Base-by-base conservation (phyloP, 83 land plant genomes). In the Diphasiastrum complanatum region DNA sequence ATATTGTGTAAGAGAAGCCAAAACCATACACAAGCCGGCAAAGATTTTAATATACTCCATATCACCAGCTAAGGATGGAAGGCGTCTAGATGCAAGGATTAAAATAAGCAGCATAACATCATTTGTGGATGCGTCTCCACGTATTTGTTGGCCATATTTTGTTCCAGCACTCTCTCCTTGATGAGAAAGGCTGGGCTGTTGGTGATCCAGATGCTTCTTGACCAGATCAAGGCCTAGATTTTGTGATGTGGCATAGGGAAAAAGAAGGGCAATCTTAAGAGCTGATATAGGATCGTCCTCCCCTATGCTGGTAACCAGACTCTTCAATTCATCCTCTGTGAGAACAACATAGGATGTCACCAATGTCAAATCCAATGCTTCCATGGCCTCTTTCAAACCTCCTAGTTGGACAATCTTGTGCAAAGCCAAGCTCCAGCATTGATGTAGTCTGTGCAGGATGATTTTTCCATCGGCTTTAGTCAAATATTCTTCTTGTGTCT, bases 201-300 rank as follows among this genome's bases (percentile, higher is more conserved):
- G n/a, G n/a, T n/a, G n/a, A n/a, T n/a, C 87, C 25, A 82, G 51
- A 20, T 61, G 51, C 51, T n/a, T n/a, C n/a, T n/a, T n/a, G n/a
- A n/a, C n/a, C n/a, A n/a, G n/a, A n/a, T 55, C 58, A 51, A 89
- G 66, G 34, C 66, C 69, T 24, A 70, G 53, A 14, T 67, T 31
- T 66, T 67, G 78, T 33, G 78, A 33, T n/a, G 70, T 49, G 41
- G 68, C 65, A 32, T 86, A 83, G 47, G 91, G 96, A 22, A 83
- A 54, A 6, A 89, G 56, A 4, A 83, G 69, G 16, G 75, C 68
- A 38, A 87, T 3, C 46, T 89, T 83, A 36, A 83, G 41, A 61
- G 81, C 85, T 30, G 72, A 20, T 27, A 75, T 49, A 41, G 75
- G 69, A 55, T 83, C 76, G 5, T 30, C 16, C 11, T 36, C 56